phyloP scores from a whole-genome alignment of 2,329 filamentous ascomycete genomes.

The Kalaharituber pfeilii region DNA sequence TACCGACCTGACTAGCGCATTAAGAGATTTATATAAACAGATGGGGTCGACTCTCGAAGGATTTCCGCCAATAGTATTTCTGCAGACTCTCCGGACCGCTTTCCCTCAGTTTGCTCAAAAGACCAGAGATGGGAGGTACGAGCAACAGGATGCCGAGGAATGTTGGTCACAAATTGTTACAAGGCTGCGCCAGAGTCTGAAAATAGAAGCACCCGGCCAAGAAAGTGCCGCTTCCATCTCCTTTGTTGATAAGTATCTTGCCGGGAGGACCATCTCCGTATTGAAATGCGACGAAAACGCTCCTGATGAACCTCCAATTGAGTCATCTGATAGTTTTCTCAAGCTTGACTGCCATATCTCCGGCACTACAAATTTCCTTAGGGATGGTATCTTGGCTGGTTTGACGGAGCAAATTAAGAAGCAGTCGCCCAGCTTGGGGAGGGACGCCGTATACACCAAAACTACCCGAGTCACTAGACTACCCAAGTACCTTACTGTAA shows the following conservation, averaged over 20 bases:
- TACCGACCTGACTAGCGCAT: constrained; percentile 52
- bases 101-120: constrained; percentile 91
- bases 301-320: constrained; percentile 49
- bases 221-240: constrained; percentile 38
- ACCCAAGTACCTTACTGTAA: constrained; percentile 82
- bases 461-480: constrained; percentile 74
- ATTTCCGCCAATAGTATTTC: constrained; percentile 67
- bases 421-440: constrained; percentile 55
- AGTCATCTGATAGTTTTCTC: constrained; percentile 57
- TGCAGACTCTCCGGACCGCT: constrained; percentile 56
- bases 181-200: constrained; percentile 62
- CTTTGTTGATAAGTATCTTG: constrained; percentile 82
- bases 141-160: constrained; percentile 98
- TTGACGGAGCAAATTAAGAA: constrained; percentile 86
- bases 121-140: constrained; percentile 63
- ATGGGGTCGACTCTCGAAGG: constrained; percentile 81
- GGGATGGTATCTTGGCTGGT: constrained; percentile 68
- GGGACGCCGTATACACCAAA: constrained; percentile 75
- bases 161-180: constrained; percentile 92
- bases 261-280: constrained; percentile 58
- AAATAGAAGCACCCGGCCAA: constrained; percentile 36
- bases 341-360: constrained; percentile 96
- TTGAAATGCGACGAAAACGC: constrained; percentile 70
- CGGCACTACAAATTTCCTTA: constrained; percentile 67
- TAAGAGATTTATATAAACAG: constrained; percentile 69